phyloP scores from a whole-genome alignment of 441 rosid species.

The Mallotus repandus region DNA sequence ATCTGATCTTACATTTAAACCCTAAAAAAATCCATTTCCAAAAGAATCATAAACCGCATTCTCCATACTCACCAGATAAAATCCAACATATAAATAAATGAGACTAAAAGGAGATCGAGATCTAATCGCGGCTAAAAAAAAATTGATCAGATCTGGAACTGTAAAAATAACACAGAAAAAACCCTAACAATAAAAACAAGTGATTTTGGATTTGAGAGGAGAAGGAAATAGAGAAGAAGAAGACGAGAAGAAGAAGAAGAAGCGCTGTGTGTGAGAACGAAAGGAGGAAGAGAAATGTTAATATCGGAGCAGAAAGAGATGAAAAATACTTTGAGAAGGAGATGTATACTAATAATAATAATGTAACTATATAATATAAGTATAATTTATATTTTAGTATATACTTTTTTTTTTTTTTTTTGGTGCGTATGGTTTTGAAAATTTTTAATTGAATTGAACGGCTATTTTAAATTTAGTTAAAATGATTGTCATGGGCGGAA shows the following conservation, averaged over 20 bases:
- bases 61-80: conserved; percentile 26
- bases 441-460: conserved; percentile 6
- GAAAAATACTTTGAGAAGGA: neutral
- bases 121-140: conserved; percentile 24
- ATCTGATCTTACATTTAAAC: conserved; percentile 11
- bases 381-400: neutral
- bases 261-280: neutral
- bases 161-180: conserved; percentile 21
- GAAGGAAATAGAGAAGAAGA: neutral
- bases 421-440: neutral
- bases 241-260: neutral
- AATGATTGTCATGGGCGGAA: neutral
- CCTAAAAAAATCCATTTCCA: neutral
- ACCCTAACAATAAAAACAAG: conserved; percentile 21
- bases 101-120: conserved; percentile 27
- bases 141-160: conserved; percentile 44
- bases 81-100: neutral
- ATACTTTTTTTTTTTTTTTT: neutral
- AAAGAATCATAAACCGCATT: conserved; percentile 13
- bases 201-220: neutral
- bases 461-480: conserved; percentile 2
- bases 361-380: neutral
- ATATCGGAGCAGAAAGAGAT: conserved; percentile 12
- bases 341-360: conserved; percentile 5
- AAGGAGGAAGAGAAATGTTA: neutral